phyloP scores from a whole-genome alignment of 768 basidiomycete genomes.

The Coprinopsis strossmayeri region DNA sequence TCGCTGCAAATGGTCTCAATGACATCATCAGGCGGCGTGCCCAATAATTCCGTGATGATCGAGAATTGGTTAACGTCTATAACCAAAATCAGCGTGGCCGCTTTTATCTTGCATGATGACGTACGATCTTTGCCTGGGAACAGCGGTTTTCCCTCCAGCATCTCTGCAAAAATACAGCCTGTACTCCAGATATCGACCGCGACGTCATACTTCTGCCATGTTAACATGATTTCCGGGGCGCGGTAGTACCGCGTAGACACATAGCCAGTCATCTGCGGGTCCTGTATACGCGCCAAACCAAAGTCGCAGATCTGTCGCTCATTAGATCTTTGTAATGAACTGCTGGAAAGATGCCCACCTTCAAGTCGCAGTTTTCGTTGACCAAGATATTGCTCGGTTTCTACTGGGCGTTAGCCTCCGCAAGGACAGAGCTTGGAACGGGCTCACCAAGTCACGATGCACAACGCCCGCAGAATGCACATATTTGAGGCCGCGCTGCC shows the following conservation, averaged over 20 bases:
- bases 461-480: slow-evolving; percentile 99
- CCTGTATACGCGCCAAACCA: slow-evolving; percentile 96
- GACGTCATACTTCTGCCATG: slow-evolving; percentile 99
- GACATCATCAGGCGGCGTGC: slow-evolving; percentile 99
- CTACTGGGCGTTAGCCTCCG: slow-evolving; percentile 27
- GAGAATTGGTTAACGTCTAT: slow-evolving; percentile 99
- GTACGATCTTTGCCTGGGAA: slow-evolving; percentile 99
- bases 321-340: slow-evolving; percentile 2
- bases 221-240: slow-evolving; percentile 99
- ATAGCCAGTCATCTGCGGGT: slow-evolving; percentile 99
- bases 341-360: slow-evolving; percentile 43
- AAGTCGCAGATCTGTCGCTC: slow-evolving; percentile 88
- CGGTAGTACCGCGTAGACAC: slow-evolving; percentile 99
- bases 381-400: slow-evolving; percentile 99
- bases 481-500: slow-evolving; percentile 93
- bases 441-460: slow-evolving; percentile 85
- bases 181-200: slow-evolving; percentile 99
- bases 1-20: slow-evolving; percentile 98
- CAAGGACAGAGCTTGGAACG: slow-evolving; percentile 20
- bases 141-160: slow-evolving; percentile 96
- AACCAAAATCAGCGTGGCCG: slow-evolving; percentile 8
- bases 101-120: slow-evolving; percentile 28
- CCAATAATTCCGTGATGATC: slow-evolving; percentile 96
- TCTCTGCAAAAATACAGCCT: slow-evolving; percentile 99
- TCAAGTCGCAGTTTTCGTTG: slow-evolving; percentile 99